phyloP scores from a whole-genome alignment of 768 basidiomycete genomes.

The Lactifluus subvellereus region DNA sequence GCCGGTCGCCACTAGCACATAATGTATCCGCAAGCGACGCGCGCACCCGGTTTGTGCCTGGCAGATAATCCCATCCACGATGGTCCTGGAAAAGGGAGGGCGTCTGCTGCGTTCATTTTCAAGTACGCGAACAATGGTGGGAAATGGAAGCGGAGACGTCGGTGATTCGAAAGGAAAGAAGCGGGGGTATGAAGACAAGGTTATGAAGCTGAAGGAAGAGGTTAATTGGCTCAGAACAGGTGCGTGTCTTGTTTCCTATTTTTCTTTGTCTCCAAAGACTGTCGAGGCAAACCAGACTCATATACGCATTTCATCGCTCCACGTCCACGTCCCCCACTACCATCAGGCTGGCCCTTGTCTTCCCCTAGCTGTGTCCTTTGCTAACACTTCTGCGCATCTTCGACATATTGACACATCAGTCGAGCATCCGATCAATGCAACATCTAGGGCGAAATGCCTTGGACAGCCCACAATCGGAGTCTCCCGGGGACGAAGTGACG shows the following conservation, averaged over 20 bases:
- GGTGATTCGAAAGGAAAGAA: too few species aligned
- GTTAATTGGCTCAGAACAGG: slow-evolving; percentile 54
- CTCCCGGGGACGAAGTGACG: slow-evolving; percentile 74
- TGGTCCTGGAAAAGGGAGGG: slow-evolving; percentile 89
- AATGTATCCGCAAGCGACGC: slow-evolving; percentile 92
- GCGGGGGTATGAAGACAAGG: slow-evolving; percentile 50
- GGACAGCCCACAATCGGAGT: slow-evolving; percentile 69
- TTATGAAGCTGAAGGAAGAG: slow-evolving; percentile 61
- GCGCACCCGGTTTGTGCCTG: slow-evolving; percentile 77
- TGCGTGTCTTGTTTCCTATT: slow-evolving; percentile 21
- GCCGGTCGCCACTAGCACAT: slow-evolving; percentile 96
- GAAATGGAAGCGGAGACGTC: too few species aligned
- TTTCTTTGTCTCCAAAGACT: background rate
- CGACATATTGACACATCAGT: slow-evolving; percentile 50
- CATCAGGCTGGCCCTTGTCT: background rate
- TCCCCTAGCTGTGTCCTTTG: slow-evolving; percentile 47
- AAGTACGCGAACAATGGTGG: slow-evolving; percentile 35
- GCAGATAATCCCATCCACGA: slow-evolving; percentile 68
- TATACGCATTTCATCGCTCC: slow-evolving; percentile 16
- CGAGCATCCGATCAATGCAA: slow-evolving; percentile 61
- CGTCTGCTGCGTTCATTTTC: slow-evolving; percentile 83
- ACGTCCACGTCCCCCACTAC: slow-evolving; percentile 17
- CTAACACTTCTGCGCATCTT: slow-evolving; percentile 56
- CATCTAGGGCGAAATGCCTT: slow-evolving; percentile 36
- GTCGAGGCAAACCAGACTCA: slow-evolving; percentile 8